phyloP scores from a whole-genome alignment of 441 rosid genomes.

The Adansonia rubrostipa region DNA sequence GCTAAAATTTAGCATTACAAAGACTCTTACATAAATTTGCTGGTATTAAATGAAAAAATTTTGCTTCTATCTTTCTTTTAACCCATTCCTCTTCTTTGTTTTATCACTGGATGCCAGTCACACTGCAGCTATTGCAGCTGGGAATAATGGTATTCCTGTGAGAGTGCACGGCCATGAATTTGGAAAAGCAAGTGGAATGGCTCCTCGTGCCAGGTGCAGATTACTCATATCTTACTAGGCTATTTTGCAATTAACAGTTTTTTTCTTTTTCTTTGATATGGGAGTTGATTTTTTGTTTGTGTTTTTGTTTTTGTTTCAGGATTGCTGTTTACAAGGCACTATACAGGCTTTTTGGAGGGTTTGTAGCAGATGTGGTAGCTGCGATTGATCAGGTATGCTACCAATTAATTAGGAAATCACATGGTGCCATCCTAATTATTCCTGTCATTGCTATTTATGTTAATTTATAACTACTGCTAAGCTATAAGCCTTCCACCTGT shows the following conservation, averaged over 20 bases:
- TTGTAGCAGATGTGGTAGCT: constrained; percentile 97
- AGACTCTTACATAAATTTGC: not conserved
- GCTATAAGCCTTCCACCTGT: not conserved
- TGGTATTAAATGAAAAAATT: not conserved
- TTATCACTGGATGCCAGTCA: constrained; percentile 55
- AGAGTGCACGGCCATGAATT: constrained; percentile 89
- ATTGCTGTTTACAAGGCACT: constrained; percentile 98
- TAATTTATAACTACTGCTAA: not conserved
- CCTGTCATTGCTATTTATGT: not conserved
- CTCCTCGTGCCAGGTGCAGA: constrained; percentile 95
- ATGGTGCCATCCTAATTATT: constrained; percentile 1
- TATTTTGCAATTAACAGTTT: constrained; percentile 20
- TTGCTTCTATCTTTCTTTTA: constrained; percentile 27
- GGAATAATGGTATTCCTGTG: constrained; percentile 96
- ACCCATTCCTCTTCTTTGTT: constrained; percentile 18
- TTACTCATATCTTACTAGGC: constrained; percentile 16
- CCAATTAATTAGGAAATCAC: not conserved
- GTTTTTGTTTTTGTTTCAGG: constrained; percentile 43
- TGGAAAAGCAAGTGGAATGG: constrained; percentile 99
- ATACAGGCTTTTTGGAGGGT: constrained; percentile 94
- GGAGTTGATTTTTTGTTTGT: not conserved
- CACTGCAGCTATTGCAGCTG: constrained; percentile 98
- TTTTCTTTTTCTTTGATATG: constrained; percentile 15
- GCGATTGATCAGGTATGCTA: constrained; percentile 89
- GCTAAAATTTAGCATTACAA: constrained; percentile 1